phyloP scores from a whole-genome alignment of 805 yeast genomes.

The Debaryomyces tyrocola region DNA sequence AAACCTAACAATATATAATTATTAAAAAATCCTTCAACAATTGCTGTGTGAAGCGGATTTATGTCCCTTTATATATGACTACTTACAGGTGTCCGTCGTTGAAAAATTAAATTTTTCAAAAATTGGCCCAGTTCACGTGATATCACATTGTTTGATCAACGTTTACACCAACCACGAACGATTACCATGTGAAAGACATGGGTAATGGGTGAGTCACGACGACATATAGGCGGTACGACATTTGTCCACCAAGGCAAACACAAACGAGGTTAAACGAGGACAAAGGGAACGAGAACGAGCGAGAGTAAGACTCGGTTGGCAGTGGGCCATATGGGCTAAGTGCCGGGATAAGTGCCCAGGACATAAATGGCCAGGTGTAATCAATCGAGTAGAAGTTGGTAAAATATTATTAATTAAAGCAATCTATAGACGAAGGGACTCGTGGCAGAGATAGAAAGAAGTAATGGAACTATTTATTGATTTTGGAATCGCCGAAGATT shows the following conservation, averaged over 20 bases:
- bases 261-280: no score
- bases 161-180: no score
- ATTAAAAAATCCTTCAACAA: neutral
- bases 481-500: constrained; percentile 20
- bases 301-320: no score
- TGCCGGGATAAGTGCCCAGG: no score
- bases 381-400: no score
- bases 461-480: neutral
- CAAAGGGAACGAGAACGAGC: no score
- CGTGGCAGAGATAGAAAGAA: no score
- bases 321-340: no score
- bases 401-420: no score
- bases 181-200: neutral
- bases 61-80: neutral
- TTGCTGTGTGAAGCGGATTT: neutral
- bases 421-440: no score
- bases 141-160: neutral
- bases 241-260: neutral
- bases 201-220: neutral
- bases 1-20: neutral
- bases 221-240: neutral
- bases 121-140: neutral
- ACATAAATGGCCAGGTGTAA: no score
- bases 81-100: neutral
- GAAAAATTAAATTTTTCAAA: neutral